Evolutionary conservation across 164 flowering plant species (phyloP), one percentile per base, ranked within the genome.

Genomic region (Vitis riparia): DNA sequence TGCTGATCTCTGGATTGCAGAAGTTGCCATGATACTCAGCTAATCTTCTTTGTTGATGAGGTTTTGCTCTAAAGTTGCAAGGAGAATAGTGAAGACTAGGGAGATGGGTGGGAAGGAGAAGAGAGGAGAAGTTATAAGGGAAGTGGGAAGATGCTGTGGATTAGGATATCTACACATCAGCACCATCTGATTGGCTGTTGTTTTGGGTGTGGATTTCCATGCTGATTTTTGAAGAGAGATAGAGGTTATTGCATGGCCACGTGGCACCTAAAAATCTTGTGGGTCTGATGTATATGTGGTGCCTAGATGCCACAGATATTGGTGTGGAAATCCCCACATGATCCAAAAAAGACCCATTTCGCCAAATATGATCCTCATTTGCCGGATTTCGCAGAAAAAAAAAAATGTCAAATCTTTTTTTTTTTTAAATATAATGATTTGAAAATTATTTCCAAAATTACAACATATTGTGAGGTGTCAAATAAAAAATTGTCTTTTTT

Each of bases 1-100:
- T 2, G 89, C 84, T 8, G 92, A 81, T 53, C 75, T 80, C 32
- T 84, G 89, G 67, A 86, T 62, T 9, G 83, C 83, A 30, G 89
- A 83, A 68, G 89, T 81, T 15, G 89, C 91, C 89, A 85, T 85
- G 23, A 55, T 16, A 23, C 27, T 23, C 27, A 23, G 27, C 27
- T 23, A 23, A 23, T 23, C 27, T 67, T 12, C 23, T 2, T 15
- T 47, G 44, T 65, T 51, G n/a, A 7, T 52, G 11, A 59, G 8
- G 23, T 6, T 55, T 60, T 9, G 55, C 30, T 16, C 8, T 6
- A 37, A 37, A 37, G 44, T 6, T 37, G 44, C 44, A 37, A 37
- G 44, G 44, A 37, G 44, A 37, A 37, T 37, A 37, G 44, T 37
- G 44, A 37, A 37, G 44, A 37, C 6, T 37, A 37, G 66, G 8